A percentile compares a stretch with the other conserved stretches of the same genome.
phyloP scores from a whole-genome alignment of 1,139 yeast species.

The Geotrichum carabidarum region DNA sequence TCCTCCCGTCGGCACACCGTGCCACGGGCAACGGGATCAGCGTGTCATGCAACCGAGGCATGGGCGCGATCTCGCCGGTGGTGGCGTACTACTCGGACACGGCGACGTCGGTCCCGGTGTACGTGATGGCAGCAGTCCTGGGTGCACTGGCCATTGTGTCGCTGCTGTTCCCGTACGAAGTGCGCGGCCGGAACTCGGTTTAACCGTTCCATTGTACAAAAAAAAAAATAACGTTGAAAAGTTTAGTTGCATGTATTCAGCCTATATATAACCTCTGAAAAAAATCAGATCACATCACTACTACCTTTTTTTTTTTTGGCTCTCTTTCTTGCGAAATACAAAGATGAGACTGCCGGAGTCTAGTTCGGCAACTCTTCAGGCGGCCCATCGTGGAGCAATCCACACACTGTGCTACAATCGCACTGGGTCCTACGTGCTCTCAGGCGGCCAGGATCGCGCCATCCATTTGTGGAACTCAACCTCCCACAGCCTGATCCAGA shows the following conservation, averaged over 20 bases:
- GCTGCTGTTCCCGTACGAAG: constrained; percentile 46
- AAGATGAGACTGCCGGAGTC: not conserved
- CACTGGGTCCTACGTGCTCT: constrained; percentile 33
- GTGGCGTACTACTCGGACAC: constrained; percentile 47
- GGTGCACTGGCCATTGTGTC: constrained; percentile 45
- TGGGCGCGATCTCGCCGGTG: constrained; percentile 50
- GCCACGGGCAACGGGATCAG: constrained; percentile 54
- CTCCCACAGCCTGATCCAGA: constrained; percentile 27
- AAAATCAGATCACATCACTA: not conserved
- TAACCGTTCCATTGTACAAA: not conserved
- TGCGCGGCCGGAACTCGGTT: constrained; percentile 22
- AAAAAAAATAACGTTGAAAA: not conserved
- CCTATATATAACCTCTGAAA: not conserved
- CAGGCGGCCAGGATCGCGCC: constrained; percentile 34
- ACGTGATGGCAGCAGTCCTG: constrained; percentile 54
- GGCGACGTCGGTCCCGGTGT: constrained; percentile 48
- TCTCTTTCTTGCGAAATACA: too few species aligned
- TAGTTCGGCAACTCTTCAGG: not conserved
- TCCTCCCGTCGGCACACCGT: constrained; percentile 51
- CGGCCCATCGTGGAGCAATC: constrained; percentile 30
- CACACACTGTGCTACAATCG: constrained; percentile 33
- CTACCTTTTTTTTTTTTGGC: not conserved
- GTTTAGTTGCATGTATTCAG: not conserved
- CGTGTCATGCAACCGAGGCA: constrained; percentile 45
- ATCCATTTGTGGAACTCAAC: constrained; percentile 34